Base-by-base conservation (phyloP, 768 basidiomycete genomes). In the Cystofilobasidium ferigula region DNA sequence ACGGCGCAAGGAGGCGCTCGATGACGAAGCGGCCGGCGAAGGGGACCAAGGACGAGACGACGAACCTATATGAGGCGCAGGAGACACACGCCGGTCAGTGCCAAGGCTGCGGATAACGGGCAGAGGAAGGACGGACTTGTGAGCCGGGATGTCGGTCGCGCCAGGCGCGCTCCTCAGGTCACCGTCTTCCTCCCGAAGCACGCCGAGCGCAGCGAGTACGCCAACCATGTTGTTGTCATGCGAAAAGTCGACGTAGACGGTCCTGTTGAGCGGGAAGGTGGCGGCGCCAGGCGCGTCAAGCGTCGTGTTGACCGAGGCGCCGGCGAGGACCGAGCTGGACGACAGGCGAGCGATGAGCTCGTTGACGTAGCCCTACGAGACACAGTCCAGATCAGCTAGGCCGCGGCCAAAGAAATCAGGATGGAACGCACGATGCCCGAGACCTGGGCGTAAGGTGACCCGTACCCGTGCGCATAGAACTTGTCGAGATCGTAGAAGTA, bases 261-360 rank as follows among this genome's bases (percentile, higher is more conserved):
- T 66, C 61, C 72, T 71, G 61, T 74, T 67, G 34, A 77, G 70
- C 8, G 76, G 75, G 71, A 77, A 77, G 20, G 70, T 71, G 72
- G 73, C 32, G 14, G 70, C 61, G 62, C 76, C 69, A n/a, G n/a
- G n/a, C 67, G 86, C 81, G 69, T 91, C 81, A 61, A 92, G 79
- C 0, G 89, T 90, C 16, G 85, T 78, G 72, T 97, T 97, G 6
- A 88, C 92, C 0, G 87, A 87, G 20, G 88, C 84, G 73, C 90
- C 86, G 78, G 87, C 84, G 18, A 76, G 78, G 53, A 76, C 74
- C 66, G 83, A 85, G 0, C 69, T 71, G 2, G 65, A 56, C 6
- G 87, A 89, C 20, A 92, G 82, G 14, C 91, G 84, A 0, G 90
- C 84, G 24, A 94, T 75, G 28, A 92, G 80, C 73, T 94, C 90